Conservation (phyloP, 2,329 filamentous ascomycete genomes). For the Remersonia thermophila region DNA sequence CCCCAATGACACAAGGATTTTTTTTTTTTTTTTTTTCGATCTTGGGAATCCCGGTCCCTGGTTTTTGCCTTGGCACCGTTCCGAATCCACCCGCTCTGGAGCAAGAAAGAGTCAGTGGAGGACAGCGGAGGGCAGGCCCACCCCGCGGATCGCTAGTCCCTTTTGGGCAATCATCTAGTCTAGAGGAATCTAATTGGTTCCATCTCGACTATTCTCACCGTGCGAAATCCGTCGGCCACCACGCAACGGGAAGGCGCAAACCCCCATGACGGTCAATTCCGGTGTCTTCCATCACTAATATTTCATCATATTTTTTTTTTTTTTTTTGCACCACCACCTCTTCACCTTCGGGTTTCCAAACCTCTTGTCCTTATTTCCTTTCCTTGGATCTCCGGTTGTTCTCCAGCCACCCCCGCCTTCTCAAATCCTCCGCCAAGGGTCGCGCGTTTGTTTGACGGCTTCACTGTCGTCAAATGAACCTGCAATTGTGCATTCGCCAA, state of each 20-base stretch:
- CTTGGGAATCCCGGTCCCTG: no score
- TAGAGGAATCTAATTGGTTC: not conserved
- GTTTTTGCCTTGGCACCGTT: not conserved
- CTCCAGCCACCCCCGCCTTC: constrained; percentile 1
- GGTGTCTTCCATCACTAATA: no score
- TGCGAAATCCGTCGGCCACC: no score
- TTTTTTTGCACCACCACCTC: no score
- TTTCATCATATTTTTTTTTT: no score
- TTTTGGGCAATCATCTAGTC: not conserved
- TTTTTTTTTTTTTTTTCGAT: not conserved
- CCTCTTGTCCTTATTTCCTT: not conserved
- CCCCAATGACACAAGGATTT: not conserved
- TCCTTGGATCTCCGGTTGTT: not conserved
- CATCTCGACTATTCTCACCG: not conserved
- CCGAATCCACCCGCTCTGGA: constrained; percentile 15
- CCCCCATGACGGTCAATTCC: no score
- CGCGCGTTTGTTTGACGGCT: constrained; percentile 90
- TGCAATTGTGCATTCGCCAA: constrained; percentile 57
- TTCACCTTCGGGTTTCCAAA: no score
- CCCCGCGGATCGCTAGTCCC: not conserved
- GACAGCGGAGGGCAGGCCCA: not conserved
- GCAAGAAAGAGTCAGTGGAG: constrained; percentile 4
- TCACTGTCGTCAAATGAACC: constrained; percentile 92
- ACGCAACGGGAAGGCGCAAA: no score
- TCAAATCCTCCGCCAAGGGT: constrained; percentile 13